A percentile compares a stretch with the other conserved stretches of the same genome.
Conservation (phyloP, 495 filamentous ascomycete species). For the Diplogelasinospora grovesii region DNA sequence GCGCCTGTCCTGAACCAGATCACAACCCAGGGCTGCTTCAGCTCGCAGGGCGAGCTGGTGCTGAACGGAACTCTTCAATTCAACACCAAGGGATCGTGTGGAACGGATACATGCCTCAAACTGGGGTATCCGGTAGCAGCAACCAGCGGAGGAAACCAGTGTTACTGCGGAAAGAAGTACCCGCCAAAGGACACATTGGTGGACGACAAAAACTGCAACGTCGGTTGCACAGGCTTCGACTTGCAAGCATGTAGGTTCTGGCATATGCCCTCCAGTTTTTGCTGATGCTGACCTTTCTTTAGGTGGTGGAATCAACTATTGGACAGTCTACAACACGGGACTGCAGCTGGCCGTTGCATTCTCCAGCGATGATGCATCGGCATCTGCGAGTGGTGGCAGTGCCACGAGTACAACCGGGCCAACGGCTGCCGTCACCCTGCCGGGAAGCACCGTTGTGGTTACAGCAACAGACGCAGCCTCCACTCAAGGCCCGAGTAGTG, state of each 20-base stretch:
- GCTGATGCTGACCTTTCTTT: constrained; percentile 2
- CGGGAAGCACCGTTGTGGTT: constrained; percentile 5
- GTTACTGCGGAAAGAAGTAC: constrained; percentile 56
- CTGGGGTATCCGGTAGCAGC: constrained; percentile 12
- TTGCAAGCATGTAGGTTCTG: constrained; percentile 51
- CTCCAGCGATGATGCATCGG: constrained; percentile 1
- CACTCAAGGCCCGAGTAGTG: constrained; percentile 44
- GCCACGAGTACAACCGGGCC: not conserved
- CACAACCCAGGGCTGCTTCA: constrained; percentile 28
- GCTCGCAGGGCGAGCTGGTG: constrained; percentile 15
- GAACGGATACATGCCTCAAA: constrained; percentile 4
- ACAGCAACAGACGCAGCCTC: constrained; percentile 19
- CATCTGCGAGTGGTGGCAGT: not conserved
- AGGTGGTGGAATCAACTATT: constrained; percentile 49
- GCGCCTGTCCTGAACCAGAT: not conserved
- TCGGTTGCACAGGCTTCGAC: constrained; percentile 49
- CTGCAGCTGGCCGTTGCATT: constrained; percentile 16
- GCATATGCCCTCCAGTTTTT: not conserved
- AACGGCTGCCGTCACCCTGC: not conserved
- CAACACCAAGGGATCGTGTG: constrained; percentile 17
- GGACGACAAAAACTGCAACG: constrained; percentile 46
- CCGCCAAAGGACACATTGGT: constrained; percentile 44
- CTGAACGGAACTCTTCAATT: constrained; percentile 7
- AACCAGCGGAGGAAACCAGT: constrained; percentile 26
- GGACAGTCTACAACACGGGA: constrained; percentile 48